Conservation (phyloP, 108 stramenopile genomes). For the Poteriospumella lacustris region DNA sequence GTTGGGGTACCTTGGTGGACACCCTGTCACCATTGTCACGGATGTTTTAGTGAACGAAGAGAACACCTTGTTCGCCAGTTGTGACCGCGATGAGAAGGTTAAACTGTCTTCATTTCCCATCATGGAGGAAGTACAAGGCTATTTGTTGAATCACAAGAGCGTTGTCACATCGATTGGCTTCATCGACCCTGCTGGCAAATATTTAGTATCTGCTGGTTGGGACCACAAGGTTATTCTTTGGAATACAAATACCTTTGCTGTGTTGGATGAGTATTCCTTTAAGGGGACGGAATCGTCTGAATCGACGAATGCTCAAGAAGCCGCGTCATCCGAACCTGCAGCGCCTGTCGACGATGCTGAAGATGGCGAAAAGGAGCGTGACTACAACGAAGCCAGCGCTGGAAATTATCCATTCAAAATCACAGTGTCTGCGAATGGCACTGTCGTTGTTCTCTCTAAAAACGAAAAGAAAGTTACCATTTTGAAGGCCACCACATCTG, state of each 20-base stretch:
- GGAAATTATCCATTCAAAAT: conserved; percentile 12
- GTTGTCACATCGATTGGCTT: neutral
- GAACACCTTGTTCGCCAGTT: neutral
- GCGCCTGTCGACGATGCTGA: neutral
- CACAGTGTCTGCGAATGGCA: too few relatives aligned
- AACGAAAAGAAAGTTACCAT: too few relatives aligned
- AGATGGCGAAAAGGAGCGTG: neutral
- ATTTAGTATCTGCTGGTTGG: conserved; percentile 2
- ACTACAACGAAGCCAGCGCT: neutral
- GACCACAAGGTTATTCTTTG: neutral
- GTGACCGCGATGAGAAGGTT: conserved; percentile 3
- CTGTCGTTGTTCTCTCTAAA: too few relatives aligned
- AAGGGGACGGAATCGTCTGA: too few relatives aligned
- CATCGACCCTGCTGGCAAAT: neutral
- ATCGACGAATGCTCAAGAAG: neutral
- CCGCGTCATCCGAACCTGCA: neutral
- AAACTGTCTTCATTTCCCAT: neutral
- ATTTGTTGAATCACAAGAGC: neutral
- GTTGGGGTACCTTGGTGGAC: neutral
- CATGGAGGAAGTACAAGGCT: neutral
- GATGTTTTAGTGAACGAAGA: neutral
- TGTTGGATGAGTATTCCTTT: too few relatives aligned
- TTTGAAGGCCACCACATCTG: too few relatives aligned
- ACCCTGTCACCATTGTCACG: neutral
- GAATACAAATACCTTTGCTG: neutral